Evolutionary conservation across 2,329 filamentous ascomycete genomes (phyloP).

Genomic region (Clathrospora elynae): DNA sequence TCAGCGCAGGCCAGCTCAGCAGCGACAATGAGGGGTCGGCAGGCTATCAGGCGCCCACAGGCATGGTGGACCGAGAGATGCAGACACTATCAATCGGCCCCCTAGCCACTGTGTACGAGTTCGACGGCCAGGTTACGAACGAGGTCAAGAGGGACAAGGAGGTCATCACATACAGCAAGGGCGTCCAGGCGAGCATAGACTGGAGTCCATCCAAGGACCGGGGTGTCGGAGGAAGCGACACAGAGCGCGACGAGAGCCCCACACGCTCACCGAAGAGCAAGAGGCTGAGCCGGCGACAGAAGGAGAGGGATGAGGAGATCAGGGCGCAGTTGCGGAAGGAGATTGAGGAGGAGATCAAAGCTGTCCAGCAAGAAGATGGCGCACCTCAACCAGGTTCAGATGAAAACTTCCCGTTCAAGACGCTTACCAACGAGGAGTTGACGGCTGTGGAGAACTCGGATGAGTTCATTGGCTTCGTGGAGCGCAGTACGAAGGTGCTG

Average conservation of each 20-base stretch:
- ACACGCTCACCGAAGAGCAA: slow-evolving; percentile 64
- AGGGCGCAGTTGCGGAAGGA: slow-evolving; percentile 82
- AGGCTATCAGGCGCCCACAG: slow-evolving; percentile 20
- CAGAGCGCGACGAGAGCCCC: slow-evolving; percentile 66
- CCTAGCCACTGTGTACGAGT: slow-evolving; percentile 79
- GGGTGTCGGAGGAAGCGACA: slow-evolving; percentile 58
- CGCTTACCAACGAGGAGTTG: slow-evolving; percentile 82
- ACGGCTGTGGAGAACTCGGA: slow-evolving; percentile 88
- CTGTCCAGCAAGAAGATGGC: slow-evolving; percentile 57
- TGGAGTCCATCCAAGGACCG: slow-evolving; percentile 64
- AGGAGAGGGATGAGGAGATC: slow-evolving; percentile 86
- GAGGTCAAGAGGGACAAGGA: slow-evolving; percentile 69
- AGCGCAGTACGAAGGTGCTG: slow-evolving; percentile 94
- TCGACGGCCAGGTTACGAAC: slow-evolving; percentile 73
- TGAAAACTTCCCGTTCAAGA: slow-evolving; percentile 73
- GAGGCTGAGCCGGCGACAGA: slow-evolving; percentile 75
- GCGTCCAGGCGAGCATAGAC: slow-evolving; percentile 84
- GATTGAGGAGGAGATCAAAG: slow-evolving; percentile 88
- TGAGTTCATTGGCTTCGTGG: slow-evolving; percentile 93
- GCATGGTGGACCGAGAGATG: slow-evolving; percentile 52
- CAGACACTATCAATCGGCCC: slow-evolving; percentile 77
- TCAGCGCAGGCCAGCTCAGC: slow-evolving; percentile 81
- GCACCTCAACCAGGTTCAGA: slow-evolving; percentile 53
- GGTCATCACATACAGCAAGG: slow-evolving; percentile 95
- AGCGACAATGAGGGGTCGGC: slow-evolving; percentile 61